Evolutionary conservation across 2,329 filamentous ascomycete genomes (phyloP).

Genomic region (Pyricularia sp.): DNA sequence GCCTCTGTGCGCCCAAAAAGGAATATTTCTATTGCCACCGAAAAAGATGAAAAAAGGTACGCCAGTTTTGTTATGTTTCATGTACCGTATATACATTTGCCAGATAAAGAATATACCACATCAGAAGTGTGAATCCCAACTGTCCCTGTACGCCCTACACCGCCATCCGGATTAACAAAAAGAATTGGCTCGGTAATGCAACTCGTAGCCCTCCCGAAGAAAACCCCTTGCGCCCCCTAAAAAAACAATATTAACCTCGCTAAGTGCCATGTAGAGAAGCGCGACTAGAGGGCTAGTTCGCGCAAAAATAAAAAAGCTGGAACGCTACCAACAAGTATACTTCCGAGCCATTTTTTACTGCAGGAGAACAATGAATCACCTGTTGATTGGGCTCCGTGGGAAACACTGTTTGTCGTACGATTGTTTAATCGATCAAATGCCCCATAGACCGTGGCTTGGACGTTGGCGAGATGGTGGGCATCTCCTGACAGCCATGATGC

Average conservation of each 20-base stretch:
- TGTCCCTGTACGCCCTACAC: not conserved
- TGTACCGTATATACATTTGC: not conserved
- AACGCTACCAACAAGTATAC: not conserved
- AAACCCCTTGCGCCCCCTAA: not conserved
- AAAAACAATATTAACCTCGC: not conserved
- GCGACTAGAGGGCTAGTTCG: not conserved
- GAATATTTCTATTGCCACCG: not conserved
- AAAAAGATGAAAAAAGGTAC: not conserved
- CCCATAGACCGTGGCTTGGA: conserved; percentile 29
- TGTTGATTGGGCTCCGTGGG: too few relatives aligned
- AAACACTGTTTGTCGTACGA: not conserved
- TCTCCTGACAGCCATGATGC: not conserved
- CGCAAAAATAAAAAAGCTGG: not conserved
- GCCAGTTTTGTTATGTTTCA: not conserved
- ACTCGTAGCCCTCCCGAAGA: not conserved
- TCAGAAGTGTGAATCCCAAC: not conserved
- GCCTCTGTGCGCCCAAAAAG: not conserved
- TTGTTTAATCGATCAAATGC: conserved; percentile 21
- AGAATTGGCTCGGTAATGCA: not conserved
- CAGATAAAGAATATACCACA: not conserved
- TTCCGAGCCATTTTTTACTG: too few relatives aligned
- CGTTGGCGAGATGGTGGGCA: conserved; percentile 31
- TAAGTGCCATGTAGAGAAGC: not conserved
- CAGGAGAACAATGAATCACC: too few relatives aligned
- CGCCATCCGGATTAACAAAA: not conserved